These are phyloP conservation scores for Nevesoporus exiguus DNA, from an alignment of 768 basidiomycete species.

Conservation along the genomic window DNA sequence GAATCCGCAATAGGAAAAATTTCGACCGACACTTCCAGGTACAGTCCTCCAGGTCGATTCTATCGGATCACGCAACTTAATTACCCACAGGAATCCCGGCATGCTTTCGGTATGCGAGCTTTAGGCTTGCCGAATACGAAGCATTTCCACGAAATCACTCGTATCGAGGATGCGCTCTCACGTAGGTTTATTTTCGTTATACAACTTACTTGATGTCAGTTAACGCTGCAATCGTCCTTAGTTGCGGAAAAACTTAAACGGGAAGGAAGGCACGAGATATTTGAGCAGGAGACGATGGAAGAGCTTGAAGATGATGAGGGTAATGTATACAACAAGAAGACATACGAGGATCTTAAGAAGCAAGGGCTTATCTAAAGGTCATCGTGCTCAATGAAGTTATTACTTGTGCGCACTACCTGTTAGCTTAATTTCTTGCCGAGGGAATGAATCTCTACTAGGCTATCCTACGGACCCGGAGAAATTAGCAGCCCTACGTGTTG, in stretches of 20 bases:
- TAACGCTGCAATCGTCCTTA: slow-evolving; percentile 28
- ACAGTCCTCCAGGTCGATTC: slow-evolving; percentile 11
- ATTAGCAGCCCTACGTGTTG: slow-evolving; percentile 3
- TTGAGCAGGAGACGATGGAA: slow-evolving; percentile 92
- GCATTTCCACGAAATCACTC: slow-evolving; percentile 98
- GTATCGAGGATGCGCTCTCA: slow-evolving; percentile 93
- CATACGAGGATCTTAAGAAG: slow-evolving; percentile 96
- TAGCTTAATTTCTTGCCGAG: neutral
- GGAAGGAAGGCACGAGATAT: slow-evolving; percentile 93
- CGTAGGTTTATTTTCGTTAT: slow-evolving; percentile 49
- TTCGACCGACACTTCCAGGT: slow-evolving; percentile 96
- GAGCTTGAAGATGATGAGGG: slow-evolving; percentile 98
- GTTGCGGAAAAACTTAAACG: slow-evolving; percentile 97
- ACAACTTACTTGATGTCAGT: neutral
- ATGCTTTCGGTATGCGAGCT: slow-evolving; percentile 97
- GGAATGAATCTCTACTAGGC: neutral
- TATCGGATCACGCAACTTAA: slow-evolving; percentile 12
- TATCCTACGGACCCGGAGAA: slow-evolving; percentile 11
- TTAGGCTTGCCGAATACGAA: slow-evolving; percentile 97
- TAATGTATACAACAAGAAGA: slow-evolving; percentile 97
- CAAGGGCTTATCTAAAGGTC: slow-evolving; percentile 76
- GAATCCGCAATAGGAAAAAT: slow-evolving; percentile 68
- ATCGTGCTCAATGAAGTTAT: neutral
- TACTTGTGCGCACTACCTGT: slow-evolving; percentile 2
- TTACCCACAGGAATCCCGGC: slow-evolving; percentile 74